Evolutionary conservation across 2,329 filamentous ascomycete genomes (phyloP).

Genomic region (Emmonsiellopsis sp.): DNA sequence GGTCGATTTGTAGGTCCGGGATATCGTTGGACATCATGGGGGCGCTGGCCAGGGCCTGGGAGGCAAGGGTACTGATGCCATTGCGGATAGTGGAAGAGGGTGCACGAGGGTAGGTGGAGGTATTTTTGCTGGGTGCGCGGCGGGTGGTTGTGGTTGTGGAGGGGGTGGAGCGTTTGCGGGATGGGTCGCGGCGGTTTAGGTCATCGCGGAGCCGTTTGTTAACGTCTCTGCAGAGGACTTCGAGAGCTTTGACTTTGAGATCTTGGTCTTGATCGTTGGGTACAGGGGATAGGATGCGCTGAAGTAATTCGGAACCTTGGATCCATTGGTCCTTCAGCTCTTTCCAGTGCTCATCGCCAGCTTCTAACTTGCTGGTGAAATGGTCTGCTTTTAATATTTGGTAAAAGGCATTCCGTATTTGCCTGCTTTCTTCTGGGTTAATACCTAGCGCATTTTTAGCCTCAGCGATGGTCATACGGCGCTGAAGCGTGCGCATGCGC

Average conservation of each 20-base stretch:
- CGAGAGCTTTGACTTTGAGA: conserved; percentile 55
- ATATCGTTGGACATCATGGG: conserved; percentile 31
- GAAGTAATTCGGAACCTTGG: conserved; percentile 47
- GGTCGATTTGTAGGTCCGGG: conserved; percentile 54
- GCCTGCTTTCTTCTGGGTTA: conserved; percentile 58
- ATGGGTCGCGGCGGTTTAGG: conserved; percentile 47
- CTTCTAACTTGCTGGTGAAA: conserved; percentile 65
- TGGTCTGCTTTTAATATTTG: conserved; percentile 55
- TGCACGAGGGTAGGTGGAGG: neutral
- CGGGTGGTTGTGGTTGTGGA: conserved; percentile 14
- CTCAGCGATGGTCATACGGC: conserved; percentile 62
- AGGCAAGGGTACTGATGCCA: conserved; percentile 35
- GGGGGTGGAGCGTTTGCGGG: conserved; percentile 30
- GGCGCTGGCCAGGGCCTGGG: conserved; percentile 35
- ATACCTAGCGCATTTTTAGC: conserved; percentile 64
- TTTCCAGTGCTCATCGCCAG: conserved; percentile 62
- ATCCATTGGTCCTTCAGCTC: conserved; percentile 63
- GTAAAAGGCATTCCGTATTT: conserved; percentile 58
- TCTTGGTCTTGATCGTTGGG: conserved; percentile 45
- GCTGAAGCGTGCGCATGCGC: conserved; percentile 57
- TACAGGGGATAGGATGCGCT: conserved; percentile 44
- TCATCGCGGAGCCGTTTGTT: conserved; percentile 69
- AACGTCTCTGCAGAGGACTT: conserved; percentile 64
- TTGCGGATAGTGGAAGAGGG: conserved; percentile 18
- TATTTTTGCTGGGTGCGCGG: neutral